Evolutionary conservation across 129 eudicot genomes (phyloP).

Genomic region (Centrapalus pauciflorus): DNA sequence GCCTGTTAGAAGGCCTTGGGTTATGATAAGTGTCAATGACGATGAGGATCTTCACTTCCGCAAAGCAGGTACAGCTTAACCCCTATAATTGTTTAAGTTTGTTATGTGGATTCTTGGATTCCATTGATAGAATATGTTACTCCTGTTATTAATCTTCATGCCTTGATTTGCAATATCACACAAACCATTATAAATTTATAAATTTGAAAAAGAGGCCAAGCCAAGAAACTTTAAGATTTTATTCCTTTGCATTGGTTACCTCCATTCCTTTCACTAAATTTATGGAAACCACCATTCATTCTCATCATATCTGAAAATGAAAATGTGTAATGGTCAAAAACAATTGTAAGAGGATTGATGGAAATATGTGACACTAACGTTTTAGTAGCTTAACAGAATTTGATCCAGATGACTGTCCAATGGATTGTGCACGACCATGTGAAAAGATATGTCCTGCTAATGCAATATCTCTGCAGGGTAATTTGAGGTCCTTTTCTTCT

Average conservation of each 20-base stretch:
- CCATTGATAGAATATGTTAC: neutral
- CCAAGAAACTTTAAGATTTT: too few relatives aligned
- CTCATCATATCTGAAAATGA: too few relatives aligned
- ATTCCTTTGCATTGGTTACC: too few relatives aligned
- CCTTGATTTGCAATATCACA: neutral
- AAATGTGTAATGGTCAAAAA: too few relatives aligned
- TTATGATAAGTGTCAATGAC: slow-evolving; percentile 96
- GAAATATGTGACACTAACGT: slow-evolving; percentile 11
- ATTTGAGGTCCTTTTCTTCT: slow-evolving; percentile 36
- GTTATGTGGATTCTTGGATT: too few relatives aligned
- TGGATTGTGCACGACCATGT: slow-evolving; percentile 88
- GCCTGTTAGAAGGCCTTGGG: slow-evolving; percentile 89
- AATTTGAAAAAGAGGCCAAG: too few relatives aligned
- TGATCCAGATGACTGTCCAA: slow-evolving; percentile 83
- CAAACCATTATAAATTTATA: neutral
- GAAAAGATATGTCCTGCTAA: slow-evolving; percentile 83
- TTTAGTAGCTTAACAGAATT: slow-evolving; percentile 47
- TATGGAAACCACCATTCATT: too few relatives aligned
- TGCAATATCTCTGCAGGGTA: slow-evolving; percentile 45
- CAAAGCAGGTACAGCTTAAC: slow-evolving; percentile 64
- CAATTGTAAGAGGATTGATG: neutral
- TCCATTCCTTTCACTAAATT: too few relatives aligned
- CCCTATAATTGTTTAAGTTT: neutral
- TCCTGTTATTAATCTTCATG: neutral
- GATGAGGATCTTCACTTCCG: slow-evolving; percentile 96